Base-by-base conservation (phyloP, 176 grass and related monocot genomes). In the Zea luxurians region DNA sequence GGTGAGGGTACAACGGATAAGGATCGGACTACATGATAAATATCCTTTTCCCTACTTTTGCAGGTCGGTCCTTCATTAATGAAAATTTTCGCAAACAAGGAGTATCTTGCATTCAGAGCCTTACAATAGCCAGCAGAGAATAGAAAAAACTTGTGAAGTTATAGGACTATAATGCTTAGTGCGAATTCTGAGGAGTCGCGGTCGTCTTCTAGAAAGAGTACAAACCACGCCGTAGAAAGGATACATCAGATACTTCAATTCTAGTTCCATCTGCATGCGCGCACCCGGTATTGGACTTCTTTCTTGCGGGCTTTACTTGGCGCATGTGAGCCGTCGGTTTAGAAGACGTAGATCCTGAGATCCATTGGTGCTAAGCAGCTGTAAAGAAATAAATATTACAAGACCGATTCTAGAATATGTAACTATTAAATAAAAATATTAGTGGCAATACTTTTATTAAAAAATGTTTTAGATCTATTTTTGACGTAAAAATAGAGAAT, bases 1-100 rank as follows among this genome's bases (percentile, higher is more conserved):
- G 59, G 27, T 0, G 13, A 9, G 20, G 21, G 37, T 36, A 38
- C 34, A 90, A 55, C 44, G 91, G 91, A 93, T 93, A 93, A 90
- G 90, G 88, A 88, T 85, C 15, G 8, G 61, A 7, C 17, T 11
- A 1, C 21, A 52, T 8, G 45, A 15, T 21, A 13, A 8, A 3
- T 40, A 35, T 65, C 6, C 34, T 48, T 55, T 52, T 27, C 27
- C 16, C 2, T 8, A 0, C 7, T 77, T 76, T 81, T 74, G 9
- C 21, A 0, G 6, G 34, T 67, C 20, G 35, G 6, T 78, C 15
- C 63, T 73, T 72, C 0, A 13, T 41, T 21, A 13, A 17, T 11
- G 1, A 0, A 43, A 37, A 42, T 72, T 76, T 78, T 16, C 1
- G 1, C 0, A 45, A 4, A 1, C 1, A 70, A 5, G 44, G n/a